Evolutionary conservation across 1,139 yeast species (phyloP), one percentile per base, ranked within the genome.

Genomic region (Nakaseomyces delphensis): DNA sequence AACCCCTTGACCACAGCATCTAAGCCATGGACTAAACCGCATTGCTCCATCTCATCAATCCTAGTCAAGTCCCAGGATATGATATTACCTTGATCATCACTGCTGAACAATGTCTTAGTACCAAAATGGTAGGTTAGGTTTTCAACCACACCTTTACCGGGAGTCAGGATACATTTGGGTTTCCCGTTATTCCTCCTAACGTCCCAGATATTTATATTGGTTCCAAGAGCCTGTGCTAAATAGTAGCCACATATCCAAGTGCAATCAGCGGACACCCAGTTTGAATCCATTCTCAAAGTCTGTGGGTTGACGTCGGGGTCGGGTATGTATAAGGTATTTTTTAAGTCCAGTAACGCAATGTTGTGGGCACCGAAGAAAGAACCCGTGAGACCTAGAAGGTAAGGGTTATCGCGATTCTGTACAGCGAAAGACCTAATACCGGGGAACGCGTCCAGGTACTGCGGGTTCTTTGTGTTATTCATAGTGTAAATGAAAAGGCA

Each of bases 401-500:
- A 44, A 3, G 52, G 51, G 37, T 54, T 50, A 20, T 29, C 27
- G 23, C 43, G 48, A 32, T 27, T 30, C 30, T 49, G 53, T 19
- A 41, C 36, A 10, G 56, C 50, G 32, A 57, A 40, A 2, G 54
- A 48, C 29, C 53, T 55, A 8, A 59, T 36, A 2, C 56, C 57
- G 2, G 50, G 47, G 43, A 52, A 51, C 32, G 49, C 43, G 36
- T 56, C 49, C 33, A 57, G 35, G 39, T 47, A 58, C 21, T 51
- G 44, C n/a, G 63, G 63, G 2, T 45, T 30, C 32, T 46, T 53
- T 2, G 39, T 29, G 9, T 40, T 25, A 25, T 51, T 48, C 21
- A 56, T 28, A 24, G 55, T 52, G 38, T 52, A 59, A 21, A 59
- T 50, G 42, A 58, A 57, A 11, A 59, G 27, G 4, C 58, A 52